Percentiles rank a stretch among this genome's conserved stretches.
These are phyloP conservation scores for Mycena citricolor DNA, from an alignment of 1,284 basidiomycete genomes.

Conservation along the genomic window DNA sequence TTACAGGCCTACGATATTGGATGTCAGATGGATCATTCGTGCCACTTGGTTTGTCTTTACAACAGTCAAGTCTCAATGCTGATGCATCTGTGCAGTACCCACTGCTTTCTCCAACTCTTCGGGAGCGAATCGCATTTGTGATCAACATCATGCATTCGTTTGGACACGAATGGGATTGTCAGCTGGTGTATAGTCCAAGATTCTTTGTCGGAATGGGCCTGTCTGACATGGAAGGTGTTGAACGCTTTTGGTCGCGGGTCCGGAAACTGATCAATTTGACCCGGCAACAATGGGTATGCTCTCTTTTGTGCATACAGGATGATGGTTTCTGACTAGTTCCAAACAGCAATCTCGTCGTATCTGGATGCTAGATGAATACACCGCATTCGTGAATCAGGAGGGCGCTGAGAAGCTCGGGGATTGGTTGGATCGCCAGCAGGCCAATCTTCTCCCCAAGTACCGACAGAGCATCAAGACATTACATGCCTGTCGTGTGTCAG, in stretches of 20 bases:
- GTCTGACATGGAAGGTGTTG: conserved; percentile 37
- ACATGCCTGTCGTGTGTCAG: conserved; percentile 12
- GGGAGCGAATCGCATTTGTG: conserved; percentile 28
- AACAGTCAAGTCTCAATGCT: not conserved
- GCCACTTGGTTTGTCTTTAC: conserved; percentile 27
- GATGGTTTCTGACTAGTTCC: not conserved
- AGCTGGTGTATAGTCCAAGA: conserved; percentile 37
- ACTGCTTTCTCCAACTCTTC: conserved; percentile 28
- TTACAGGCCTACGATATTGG: conserved; percentile 37
- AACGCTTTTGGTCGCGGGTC: conserved; percentile 36
- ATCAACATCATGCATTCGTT: conserved; percentile 42
- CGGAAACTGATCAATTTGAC: conserved; percentile 33
- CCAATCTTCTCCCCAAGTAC: not conserved
- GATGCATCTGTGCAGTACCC: conserved; percentile 28
- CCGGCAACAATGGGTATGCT: conserved; percentile 26
- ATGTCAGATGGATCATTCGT: conserved; percentile 36
- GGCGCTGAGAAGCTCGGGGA: conserved; percentile 23
- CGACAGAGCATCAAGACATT: conserved; percentile 8
- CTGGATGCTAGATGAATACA: conserved; percentile 32
- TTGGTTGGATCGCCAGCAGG: conserved; percentile 23
- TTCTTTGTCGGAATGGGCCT: conserved; percentile 32
- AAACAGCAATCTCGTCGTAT: conserved; percentile 25
- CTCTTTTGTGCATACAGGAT: conserved; percentile 21
- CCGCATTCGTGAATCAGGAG: conserved; percentile 21
- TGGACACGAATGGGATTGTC: conserved; percentile 41